Evolutionary conservation across 2,329 filamentous ascomycete species (phyloP).

Genomic region (Huntiella decipiens): DNA sequence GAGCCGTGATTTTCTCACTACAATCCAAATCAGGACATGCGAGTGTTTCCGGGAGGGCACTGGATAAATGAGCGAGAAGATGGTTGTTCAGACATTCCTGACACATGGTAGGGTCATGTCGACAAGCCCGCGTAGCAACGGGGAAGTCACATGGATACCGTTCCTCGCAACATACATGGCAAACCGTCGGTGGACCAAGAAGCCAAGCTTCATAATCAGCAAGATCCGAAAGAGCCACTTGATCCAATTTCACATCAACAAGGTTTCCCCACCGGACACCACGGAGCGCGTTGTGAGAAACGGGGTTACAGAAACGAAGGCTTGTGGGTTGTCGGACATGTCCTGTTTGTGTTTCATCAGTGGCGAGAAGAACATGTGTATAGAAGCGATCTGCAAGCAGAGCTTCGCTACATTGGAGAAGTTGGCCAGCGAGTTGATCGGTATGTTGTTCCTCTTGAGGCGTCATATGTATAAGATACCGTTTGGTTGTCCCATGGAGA

Average conservation of each 20-base stretch:
- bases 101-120: constrained; percentile 4
- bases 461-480: constrained; percentile 8
- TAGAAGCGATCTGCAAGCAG: constrained; percentile 1
- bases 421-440: background rate
- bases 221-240: background rate
- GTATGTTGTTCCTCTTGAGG: constrained; percentile 5
- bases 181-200: background rate
- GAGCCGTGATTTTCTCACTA: background rate
- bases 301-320: background rate
- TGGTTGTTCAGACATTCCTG: constrained; percentile 5
- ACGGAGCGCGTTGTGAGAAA: background rate
- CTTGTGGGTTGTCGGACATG: background rate
- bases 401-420: background rate
- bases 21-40: background rate
- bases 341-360: background rate
- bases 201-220: constrained; percentile 7
- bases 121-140: background rate
- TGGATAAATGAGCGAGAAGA: background rate
- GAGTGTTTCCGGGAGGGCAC: constrained; percentile 1
- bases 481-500: constrained; percentile 1
- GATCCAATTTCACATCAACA: constrained; percentile 3
- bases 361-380: background rate
- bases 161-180: constrained; percentile 6
- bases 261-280: constrained; percentile 7
- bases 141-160: constrained; percentile 7